Base-by-base conservation (phyloP, 306 rosid genomes). In the Cyamopsis tetragonoloba region DNA sequence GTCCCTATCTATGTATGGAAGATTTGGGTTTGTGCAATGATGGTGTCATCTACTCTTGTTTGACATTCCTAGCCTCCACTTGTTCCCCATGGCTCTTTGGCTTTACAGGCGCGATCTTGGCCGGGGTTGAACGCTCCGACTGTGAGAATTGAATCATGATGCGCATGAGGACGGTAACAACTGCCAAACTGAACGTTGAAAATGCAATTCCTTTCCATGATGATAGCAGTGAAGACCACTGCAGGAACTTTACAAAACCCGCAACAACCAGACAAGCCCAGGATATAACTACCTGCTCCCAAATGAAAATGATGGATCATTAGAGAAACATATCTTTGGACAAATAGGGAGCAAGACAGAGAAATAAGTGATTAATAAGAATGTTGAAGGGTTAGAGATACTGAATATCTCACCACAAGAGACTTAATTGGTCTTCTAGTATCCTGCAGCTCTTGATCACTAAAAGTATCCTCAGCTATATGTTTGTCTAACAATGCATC, bases 401-500 rank as follows among this genome's bases (percentile, higher is more conserved):
- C 30, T 55, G 62, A 74, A 53, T 34, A 67, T 77, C 86, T 68
- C 74, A 95, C 99, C 96, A 85, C 24, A 74, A 95, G 87, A 79
- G 99, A 82, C 80, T 90, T 95, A 22, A 41, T 28, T 15, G 99
- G 96, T 63, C 89, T 82, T 50, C 85, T 83, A 30, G 80, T 70
- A 24, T 78, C 59, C 64, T 85, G 97, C 80, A 86, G 74, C 50
- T 80, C 81, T 79, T 73, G 79, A 72, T 81, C 90, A 44, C 78
- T 73, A 47, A 90, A 95, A 56, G 92, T 85, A 69, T 86, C 95
- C 57, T 85, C 88, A 3, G 83, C 90, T 50, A 55, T 24, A 58
- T 95, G 95, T 53, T 84, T 90, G 74, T 95, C 97, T 86, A 95
- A 42, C 72, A 90, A 77, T 23, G 95, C 83, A 79, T 95, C 99